Evolutionary conservation across 2,329 filamentous ascomycete species (phyloP).

Genomic region (Celoporthe dispersa): DNA sequence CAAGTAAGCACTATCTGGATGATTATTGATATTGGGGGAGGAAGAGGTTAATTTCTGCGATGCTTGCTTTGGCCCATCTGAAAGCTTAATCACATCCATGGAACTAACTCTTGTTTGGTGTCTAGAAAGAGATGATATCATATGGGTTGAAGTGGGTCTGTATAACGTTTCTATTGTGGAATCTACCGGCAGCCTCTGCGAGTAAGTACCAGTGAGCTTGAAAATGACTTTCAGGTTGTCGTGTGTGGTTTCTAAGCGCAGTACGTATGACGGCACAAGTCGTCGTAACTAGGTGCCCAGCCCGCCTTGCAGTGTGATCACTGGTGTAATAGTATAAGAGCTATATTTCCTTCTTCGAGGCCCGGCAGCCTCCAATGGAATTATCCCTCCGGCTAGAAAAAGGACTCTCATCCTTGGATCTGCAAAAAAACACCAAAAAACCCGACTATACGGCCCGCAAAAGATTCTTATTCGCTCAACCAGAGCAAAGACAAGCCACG

Average conservation of each 20-base stretch:
- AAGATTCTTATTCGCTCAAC: neutral
- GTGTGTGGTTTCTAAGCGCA: neutral
- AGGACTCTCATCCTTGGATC: neutral
- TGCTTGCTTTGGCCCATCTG: neutral
- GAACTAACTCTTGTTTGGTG: neutral
- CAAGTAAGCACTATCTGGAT: neutral
- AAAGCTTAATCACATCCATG: too few relatives aligned
- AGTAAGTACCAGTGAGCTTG: neutral
- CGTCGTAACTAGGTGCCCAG: too few relatives aligned
- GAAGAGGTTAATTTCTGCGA: neutral
- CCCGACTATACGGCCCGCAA: neutral
- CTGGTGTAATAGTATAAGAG: neutral
- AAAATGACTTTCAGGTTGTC: neutral
- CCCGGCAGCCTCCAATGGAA: too few relatives aligned
- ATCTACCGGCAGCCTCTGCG: neutral
- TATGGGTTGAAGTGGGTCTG: neutral
- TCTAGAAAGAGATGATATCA: neutral
- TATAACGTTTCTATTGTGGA: neutral
- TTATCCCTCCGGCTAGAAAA: neutral
- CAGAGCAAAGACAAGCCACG: neutral
- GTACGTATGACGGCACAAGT: neutral
- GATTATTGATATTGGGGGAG: neutral
- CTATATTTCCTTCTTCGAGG: neutral
- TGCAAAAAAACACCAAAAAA: too few relatives aligned
- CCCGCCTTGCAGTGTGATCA: neutral